Percentiles rank a stretch among this genome's conserved stretches.
Evolutionary conservation across 1,284 basidiomycete species (phyloP).

Genomic region (Apiotrichum porosum): DNA sequence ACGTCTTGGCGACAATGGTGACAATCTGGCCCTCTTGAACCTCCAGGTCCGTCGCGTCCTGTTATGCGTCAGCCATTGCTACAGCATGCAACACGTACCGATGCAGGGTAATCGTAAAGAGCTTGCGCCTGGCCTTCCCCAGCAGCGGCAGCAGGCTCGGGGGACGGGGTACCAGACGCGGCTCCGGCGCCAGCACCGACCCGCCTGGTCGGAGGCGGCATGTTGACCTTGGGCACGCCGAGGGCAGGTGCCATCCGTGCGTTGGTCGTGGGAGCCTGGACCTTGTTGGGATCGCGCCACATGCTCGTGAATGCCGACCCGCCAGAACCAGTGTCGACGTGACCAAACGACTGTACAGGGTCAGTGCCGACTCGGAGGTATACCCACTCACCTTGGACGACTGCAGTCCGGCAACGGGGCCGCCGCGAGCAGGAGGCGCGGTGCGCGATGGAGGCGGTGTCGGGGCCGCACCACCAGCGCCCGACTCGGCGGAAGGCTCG

Average conservation of each 20-base stretch:
- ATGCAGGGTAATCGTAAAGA: constrained; percentile 39
- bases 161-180: background rate
- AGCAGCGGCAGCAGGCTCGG: background rate
- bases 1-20: constrained; percentile 40
- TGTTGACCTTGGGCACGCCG: no score
- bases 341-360: constrained; percentile 25
- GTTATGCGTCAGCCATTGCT: constrained; percentile 11
- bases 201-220: constrained; percentile 22
- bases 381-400: background rate
- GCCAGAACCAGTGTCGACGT: constrained; percentile 31
- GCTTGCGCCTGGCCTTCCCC: constrained; percentile 21
- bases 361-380: background rate
- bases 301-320: constrained; percentile 34
- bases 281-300: constrained; percentile 37
- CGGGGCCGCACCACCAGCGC: background rate
- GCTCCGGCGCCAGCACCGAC: background rate
- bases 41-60: constrained; percentile 36
- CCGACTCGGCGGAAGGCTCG: no score
- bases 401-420: background rate
- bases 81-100: no score
- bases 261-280: constrained; percentile 6
- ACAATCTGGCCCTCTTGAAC: constrained; percentile 41
- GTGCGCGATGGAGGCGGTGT: background rate
- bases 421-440: background rate
- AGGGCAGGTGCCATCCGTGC: constrained; percentile 13